Evolutionary conservation across 164 flowering plant species (phyloP).

Genomic region (Houttuynia cordata): DNA sequence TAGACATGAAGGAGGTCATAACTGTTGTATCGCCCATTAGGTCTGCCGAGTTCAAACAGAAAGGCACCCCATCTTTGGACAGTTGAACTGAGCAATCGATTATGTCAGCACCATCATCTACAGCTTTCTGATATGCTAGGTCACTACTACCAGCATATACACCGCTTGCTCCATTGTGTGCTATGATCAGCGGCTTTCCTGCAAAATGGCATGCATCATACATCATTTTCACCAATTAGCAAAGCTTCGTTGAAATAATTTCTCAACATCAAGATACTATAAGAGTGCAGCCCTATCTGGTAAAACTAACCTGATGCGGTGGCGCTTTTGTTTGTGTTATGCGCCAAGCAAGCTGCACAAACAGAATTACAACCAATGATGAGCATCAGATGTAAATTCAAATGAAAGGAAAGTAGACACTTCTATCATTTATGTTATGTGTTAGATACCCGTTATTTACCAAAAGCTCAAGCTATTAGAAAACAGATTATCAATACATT

Average conservation of each 20-base stretch:
- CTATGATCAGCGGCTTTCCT: constrained; percentile 50
- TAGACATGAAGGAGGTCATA: constrained; percentile 42
- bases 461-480: too few relatives aligned
- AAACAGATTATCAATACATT: too few relatives aligned
- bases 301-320: constrained; percentile 30
- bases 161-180: constrained; percentile 92
- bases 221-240: not conserved
- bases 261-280: too few relatives aligned
- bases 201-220: constrained; percentile 6
- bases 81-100: constrained; percentile 91
- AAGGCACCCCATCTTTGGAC: constrained; percentile 76
- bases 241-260: not conserved
- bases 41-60: constrained; percentile 57
- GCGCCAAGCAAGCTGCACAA: constrained; percentile 63
- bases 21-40: constrained; percentile 49
- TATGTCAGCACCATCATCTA: constrained; percentile 77
- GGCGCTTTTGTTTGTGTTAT: constrained; percentile 19
- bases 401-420: too few relatives aligned
- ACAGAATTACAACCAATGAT: not conserved
- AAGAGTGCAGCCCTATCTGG: not conserved
- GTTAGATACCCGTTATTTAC: too few relatives aligned
- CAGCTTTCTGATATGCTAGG: constrained; percentile 76
- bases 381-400: too few relatives aligned
- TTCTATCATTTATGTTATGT: too few relatives aligned
- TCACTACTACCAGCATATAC: constrained; percentile 68